Evolutionary conservation across 805 yeast species (phyloP).

Genomic region (Tetrapisispora nanseiensis): DNA sequence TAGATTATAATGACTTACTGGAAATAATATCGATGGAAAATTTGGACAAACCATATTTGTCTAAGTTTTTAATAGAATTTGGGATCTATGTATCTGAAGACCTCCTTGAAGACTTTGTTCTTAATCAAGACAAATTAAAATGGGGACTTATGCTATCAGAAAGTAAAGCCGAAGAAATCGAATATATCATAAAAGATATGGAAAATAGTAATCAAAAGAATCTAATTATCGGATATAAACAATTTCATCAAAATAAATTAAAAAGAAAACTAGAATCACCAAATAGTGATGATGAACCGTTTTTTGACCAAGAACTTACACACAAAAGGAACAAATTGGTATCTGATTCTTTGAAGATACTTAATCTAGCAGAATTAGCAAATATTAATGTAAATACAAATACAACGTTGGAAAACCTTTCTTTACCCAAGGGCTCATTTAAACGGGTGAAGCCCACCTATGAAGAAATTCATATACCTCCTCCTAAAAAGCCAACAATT

Average conservation of each 20-base stretch:
- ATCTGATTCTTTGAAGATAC: slow-evolving; percentile 13
- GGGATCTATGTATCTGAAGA: not conserved
- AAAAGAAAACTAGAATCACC: not conserved
- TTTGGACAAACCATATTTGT: not conserved
- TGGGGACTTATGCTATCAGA: slow-evolving; percentile 39
- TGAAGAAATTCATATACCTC: slow-evolving; percentile 88
- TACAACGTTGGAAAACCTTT: slow-evolving; percentile 37
- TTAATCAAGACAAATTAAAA: slow-evolving; percentile 42
- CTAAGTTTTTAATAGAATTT: not conserved
- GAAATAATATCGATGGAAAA: not conserved
- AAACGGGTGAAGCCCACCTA: slow-evolving; percentile 63
- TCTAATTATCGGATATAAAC: slow-evolving; percentile 34
- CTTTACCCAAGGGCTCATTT: slow-evolving; percentile 75
- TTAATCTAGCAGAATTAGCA: slow-evolving; percentile 1
- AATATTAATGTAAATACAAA: not conserved
- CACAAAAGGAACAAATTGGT: not conserved
- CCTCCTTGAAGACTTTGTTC: slow-evolving; percentile 28
- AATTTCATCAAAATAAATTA: not conserved
- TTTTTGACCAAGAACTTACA: not conserved
- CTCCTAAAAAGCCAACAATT: slow-evolving; percentile 49
- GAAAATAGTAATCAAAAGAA: slow-evolving; percentile 31
- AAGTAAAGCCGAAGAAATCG: slow-evolving; percentile 32
- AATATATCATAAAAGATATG: slow-evolving; percentile 36
- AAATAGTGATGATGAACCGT: not conserved
- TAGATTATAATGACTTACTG: not conserved